Evolutionary conservation across 306 rosid genomes (phyloP), one percentile per base, ranked within the genome.

Genomic region (Fragaria vesca): DNA sequence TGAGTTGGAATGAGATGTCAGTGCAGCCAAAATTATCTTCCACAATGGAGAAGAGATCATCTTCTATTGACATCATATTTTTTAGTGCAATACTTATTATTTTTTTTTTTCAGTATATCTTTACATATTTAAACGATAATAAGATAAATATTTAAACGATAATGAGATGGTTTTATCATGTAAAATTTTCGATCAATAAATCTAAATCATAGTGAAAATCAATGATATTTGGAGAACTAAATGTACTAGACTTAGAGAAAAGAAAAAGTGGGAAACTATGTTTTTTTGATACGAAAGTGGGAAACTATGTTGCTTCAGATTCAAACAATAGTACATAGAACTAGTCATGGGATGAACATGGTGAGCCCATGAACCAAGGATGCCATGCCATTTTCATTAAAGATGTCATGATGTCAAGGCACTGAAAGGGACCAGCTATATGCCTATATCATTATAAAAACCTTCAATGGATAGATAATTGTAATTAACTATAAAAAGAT

Each of bases 311-410:
- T 28, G 68, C 68, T 34, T 66, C 24, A 16, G 70, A 66, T 66
- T 17, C 20, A 62, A 62, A 32, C 68, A 62, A 28, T 30, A 48
- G 2, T 21, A 18, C 45, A 36, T 36, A 3, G 67, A 60, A 26
- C 12, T 30, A 26, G n/a, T 28, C 1, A 13, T 66, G 45, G 69
- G 47, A 36, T 34, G 70, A 66, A 66, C 70, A 66, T 66, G 70
- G 47, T 36, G 70, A 65, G 12, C 46, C 69, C 68, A 63, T 63
- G 45, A 34, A 36, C 70, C 28, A 36, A 36, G 70, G 70, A 62
- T 62, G 42, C 38, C 67, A 61, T 61, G 20, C 42, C 68, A 62
- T 62, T 62, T 30, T 62, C 42, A 2, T 34, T 13, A 30, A 32
- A 32, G 21, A 63, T 30, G 21, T 63, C 70, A 66, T 66, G n/a